Base-by-base conservation (phyloP, 345 rosid genomes). In the Dipteronia sinensis region DNA sequence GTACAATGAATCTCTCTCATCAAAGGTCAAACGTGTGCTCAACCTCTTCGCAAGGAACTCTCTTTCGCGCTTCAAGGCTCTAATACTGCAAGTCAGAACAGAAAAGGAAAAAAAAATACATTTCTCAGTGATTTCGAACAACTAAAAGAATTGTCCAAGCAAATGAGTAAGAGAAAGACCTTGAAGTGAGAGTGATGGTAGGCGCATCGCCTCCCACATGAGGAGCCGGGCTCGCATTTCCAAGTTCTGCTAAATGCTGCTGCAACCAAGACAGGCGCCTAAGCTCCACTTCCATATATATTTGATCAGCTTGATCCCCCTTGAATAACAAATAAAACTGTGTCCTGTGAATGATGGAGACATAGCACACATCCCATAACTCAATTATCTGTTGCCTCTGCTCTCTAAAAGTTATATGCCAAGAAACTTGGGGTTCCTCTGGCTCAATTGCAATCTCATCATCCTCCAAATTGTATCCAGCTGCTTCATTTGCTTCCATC, bases 211-310 rank as follows among this genome's bases (percentile, higher is more conserved):
- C 99, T 67, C 88, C 90, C 1, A 40, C 82, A 67, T 65, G 85
- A 79, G 91, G 84, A 79, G 92, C 96, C 40, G 98, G 98, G 86
- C 96, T 94, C 71, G 97, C 93, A 84, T 89, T 87, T 71, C 98
- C 99, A 59, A 85, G 90, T 84, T 94, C 96, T 47, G 98, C 77
- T 71, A 97, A 87, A 84, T 97, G 99, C 78, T 94, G 88, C 82
- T 93, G 98, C 87, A 97, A 79, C 99, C 99, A 97, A 62, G 89
- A 94, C 80, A 97, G 78, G 67, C 99, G 93, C 83, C 99, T 85
- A 40, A 96, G 95, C 90, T 96, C 99, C 61, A 96, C 99, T 83
- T 96, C 98, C 93, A 96, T 88, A 85, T 96, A 94, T 82, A 96
- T 96, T 83, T 96, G 97, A 82, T 96, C 99, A 42, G 98, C 96